phyloP scores from a whole-genome alignment of 2,329 filamentous ascomycete genomes.

The Cercospora sesami region DNA sequence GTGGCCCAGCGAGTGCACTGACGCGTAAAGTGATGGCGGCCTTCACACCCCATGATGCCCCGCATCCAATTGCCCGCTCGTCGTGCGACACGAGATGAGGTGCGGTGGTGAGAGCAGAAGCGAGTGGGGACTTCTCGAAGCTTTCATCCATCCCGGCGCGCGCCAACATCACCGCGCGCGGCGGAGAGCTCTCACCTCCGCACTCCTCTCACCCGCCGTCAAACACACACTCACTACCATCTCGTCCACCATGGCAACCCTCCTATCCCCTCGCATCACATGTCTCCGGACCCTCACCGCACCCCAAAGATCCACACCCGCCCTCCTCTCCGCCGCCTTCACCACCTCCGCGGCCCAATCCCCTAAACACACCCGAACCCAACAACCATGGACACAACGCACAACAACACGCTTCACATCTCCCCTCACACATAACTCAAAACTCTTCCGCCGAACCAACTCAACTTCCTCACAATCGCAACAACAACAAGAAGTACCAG shows the following conservation, averaged over 20 bases:
- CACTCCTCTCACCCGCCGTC: background rate
- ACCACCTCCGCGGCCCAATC: slow-evolving; percentile 5
- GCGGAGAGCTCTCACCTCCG: slow-evolving; percentile 3
- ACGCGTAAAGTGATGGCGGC: background rate
- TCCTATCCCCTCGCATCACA: background rate
- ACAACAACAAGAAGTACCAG: slow-evolving; percentile 10
- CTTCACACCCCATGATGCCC: too few relatives aligned
- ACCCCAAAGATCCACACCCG: background rate
- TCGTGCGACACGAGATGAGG: background rate
- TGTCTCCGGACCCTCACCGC: slow-evolving; percentile 7
- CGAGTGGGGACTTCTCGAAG: background rate
- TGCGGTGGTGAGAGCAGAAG: background rate
- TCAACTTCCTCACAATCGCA: slow-evolving; percentile 7
- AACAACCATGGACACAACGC: slow-evolving; percentile 1
- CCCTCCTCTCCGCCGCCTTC: slow-evolving; percentile 5
- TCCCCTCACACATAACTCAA: background rate
- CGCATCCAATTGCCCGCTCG: too few relatives aligned
- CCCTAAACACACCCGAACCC: background rate
- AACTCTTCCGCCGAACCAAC: background rate
- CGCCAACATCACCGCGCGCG: background rate
- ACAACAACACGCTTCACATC: background rate
- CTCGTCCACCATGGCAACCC: slow-evolving; percentile 6
- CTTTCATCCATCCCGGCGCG: background rate
- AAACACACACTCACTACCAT: background rate
- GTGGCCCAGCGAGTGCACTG: background rate